Conservation (phyloP, 1,284 basidiomycete species). For the Cryptococcus hybrid region DNA sequence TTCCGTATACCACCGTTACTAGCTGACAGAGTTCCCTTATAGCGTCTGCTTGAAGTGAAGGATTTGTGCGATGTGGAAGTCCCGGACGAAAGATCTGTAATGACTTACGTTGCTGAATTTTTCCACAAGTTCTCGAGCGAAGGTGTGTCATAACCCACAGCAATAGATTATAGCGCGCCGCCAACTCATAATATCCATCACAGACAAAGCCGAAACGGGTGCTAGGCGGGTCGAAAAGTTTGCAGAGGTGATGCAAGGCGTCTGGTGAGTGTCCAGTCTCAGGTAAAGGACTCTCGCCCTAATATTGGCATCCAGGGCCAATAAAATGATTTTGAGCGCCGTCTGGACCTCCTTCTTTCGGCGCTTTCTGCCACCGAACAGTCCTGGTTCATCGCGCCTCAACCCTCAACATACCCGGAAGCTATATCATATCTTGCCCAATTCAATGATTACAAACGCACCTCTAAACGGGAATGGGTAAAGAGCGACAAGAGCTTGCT, state of each 20-base stretch:
- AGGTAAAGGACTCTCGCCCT: background rate
- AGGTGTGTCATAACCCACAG: slow-evolving; percentile 56
- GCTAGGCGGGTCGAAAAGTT: slow-evolving; percentile 93
- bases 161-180: background rate
- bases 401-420: slow-evolving; percentile 73
- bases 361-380: slow-evolving; percentile 63
- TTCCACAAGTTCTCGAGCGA: slow-evolving; percentile 98
- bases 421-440: slow-evolving; percentile 71
- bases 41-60: slow-evolving; percentile 94
- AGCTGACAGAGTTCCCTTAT: slow-evolving; percentile 16
- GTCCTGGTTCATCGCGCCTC: slow-evolving; percentile 63
- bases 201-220: slow-evolving; percentile 93
- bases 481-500: slow-evolving; percentile 85
- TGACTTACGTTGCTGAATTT: slow-evolving; percentile 74
- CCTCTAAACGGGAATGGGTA: slow-evolving; percentile 81
- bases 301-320: slow-evolving; percentile 64
- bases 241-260: slow-evolving; percentile 82
- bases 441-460: slow-evolving; percentile 81
- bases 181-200: background rate
- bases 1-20: background rate
- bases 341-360: slow-evolving; percentile 62
- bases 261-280: slow-evolving; percentile 39
- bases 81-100: slow-evolving; percentile 85
- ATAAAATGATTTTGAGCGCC: slow-evolving; percentile 87
- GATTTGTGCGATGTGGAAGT: slow-evolving; percentile 86